Evolutionary conservation across 2,329 filamentous ascomycete genomes (phyloP), one percentile per base, ranked within the genome.

Genomic region (Colletotrichum chrysophilum): DNA sequence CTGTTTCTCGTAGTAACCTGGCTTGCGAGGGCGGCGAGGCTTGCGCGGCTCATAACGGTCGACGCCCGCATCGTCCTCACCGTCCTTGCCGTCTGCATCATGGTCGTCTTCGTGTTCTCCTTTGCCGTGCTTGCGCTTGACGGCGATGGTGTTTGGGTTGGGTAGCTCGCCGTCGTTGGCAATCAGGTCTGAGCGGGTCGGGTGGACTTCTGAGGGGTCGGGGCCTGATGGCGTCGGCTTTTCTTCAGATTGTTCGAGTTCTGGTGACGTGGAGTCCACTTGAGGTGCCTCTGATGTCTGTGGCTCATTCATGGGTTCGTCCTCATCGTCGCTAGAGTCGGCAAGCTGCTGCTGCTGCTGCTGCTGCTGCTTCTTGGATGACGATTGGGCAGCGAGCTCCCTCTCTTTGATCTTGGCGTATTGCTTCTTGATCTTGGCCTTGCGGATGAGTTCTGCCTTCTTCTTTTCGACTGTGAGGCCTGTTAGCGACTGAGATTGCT

Each of bases 381-480:
- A 68, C 65, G 71, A 52, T 32, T 68, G 72, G 2, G 75, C 55
- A 18, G 71, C 75, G 52, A 87, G 83, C 82, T 91, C 88, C 62
- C 87, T 86, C 55, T 92, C 92, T 85, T 96, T 96, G 78, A 98
- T 88, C 85, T 98, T 98, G 77, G 94, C 94, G 83, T 98, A 98
- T 56, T 94, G 91, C 85, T 98, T 98, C 86, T 96, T 97, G 77
- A 98, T 89, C 85, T 98, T 98, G 76, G 96, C 96, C 84, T 97
- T 97, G 84, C 96, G 92, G 80, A 98, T 98, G 71, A 98, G 88
- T 78, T 94, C 92, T 78, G 94, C 91, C 85, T 98, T 98, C 82
- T 98, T 97, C 85, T 96, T 96, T 84, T 95, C 92, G 74, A 94
- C 95, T 96, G 16, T 8, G 32, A 30, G 21, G 8, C 10, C 10